A percentile compares a stretch with the other conserved stretches of the same genome.
Conservation (phyloP, 176 grass and related monocot species). For the Phoenix dactylifera region DNA sequence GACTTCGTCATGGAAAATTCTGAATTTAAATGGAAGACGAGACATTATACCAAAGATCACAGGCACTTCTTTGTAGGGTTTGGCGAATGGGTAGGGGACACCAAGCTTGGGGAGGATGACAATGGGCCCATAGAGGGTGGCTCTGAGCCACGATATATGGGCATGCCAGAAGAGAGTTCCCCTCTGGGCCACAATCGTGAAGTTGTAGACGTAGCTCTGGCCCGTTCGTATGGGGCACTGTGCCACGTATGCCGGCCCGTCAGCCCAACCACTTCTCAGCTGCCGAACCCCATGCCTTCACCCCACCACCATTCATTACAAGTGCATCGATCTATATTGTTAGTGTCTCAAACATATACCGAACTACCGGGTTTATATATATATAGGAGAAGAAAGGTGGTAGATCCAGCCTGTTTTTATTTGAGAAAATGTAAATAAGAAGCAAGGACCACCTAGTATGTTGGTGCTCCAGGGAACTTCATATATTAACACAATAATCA, state of each 20-base stretch:
- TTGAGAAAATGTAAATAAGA: no score
- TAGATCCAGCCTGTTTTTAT: no score
- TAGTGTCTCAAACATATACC: no score
- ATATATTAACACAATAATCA: no score
- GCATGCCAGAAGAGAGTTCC: conserved; percentile 16
- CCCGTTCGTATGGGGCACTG: conserved; percentile 12
- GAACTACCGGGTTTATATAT: no score
- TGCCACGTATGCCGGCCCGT: conserved; percentile 2
- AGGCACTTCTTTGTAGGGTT: conserved; percentile 5
- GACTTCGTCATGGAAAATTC: background rate
- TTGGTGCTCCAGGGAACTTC: no score
- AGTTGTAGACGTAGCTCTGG: conserved; percentile 11
- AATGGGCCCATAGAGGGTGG: conserved; percentile 4
- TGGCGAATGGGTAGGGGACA: conserved; percentile 4
- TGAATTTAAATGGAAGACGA: no score
- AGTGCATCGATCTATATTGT: no score
- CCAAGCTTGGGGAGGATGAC: conserved; percentile 3
- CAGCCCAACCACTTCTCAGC: background rate
- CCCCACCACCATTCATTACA: no score
- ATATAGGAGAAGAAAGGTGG: background rate
- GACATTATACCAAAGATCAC: conserved; percentile 1
- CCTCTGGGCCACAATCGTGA: conserved; percentile 1
- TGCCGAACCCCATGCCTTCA: conserved; percentile 10
- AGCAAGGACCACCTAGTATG: no score
- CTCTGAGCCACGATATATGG: conserved; percentile 8